Base-by-base conservation (phyloP, 1,284 basidiomycete genomes). In the Porphyrellus sp. region DNA sequence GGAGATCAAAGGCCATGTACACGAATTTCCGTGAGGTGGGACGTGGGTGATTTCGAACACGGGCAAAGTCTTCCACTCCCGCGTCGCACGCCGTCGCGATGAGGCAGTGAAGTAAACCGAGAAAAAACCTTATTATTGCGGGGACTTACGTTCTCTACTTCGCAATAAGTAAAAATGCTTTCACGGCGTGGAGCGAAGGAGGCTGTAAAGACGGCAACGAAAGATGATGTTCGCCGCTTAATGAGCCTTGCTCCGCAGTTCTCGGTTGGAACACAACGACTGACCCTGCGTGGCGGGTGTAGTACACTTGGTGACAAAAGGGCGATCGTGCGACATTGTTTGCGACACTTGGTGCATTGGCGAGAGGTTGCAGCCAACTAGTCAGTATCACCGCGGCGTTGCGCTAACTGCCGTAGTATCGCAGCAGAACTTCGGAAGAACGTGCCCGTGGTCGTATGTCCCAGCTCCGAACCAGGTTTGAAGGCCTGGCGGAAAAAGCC, bases 101-200 rank as follows among this genome's bases (percentile, higher is more conserved):
- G 30, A 54, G 52, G 38, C 40, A 35, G 51, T 60, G 63, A 55
- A 51, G 43, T 55, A 50, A 55, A 52, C 23, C 40, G 34, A 57
- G 43, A 47, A 49, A 37, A 52, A 52, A 54, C 34, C 1, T 49
- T 51, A 43, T 50, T 45, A 11, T 35, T 51, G 46, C 37, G 52
- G 38, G 41, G 52, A 63, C 56, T 64, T 68, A 64, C 63, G 63
- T 68, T 55, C 34, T 43, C 42, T 18, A 45, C 57, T 44, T 64
- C 44, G 44, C 52, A 38, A 66, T 57, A 44, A 31, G 39, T 20
- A 35, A 47, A 49, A 59, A 54, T 35, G 56, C 39, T 41, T 51
- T 16, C 46, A 44, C 56, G 44, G 59, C 42, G 50, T 60, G 65
- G 59, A 54, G 49, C 3, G 21, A 64, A 52, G 52, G 53, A 46